Conservation (phyloP, 169 alveolate genomes). For the Cryptosporidium tyzzeri region DNA sequence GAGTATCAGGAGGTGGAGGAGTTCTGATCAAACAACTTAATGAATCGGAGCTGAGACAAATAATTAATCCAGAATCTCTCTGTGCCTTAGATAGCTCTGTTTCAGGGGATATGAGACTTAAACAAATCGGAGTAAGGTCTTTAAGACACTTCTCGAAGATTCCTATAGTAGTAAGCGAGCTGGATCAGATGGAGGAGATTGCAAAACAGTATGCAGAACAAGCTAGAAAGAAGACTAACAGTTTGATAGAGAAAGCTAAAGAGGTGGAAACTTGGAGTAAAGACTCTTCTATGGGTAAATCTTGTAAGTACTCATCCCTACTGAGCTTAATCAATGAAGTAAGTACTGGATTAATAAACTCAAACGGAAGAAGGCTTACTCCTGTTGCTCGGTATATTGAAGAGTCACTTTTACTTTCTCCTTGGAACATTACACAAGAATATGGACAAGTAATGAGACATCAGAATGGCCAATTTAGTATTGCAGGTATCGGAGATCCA, state of each 20-base stretch:
- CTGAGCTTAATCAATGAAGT: conserved; percentile 43
- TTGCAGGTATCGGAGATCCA: conserved; percentile 88
- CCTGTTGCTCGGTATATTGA: conserved; percentile 83
- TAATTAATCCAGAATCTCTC: conserved; percentile 85
- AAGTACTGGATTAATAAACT: conserved; percentile 63
- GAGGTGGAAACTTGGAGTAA: not conserved
- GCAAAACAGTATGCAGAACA: conserved; percentile 54
- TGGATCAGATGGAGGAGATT: conserved; percentile 69
- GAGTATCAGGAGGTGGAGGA: conserved; percentile 5
- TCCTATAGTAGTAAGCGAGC: conserved; percentile 69
- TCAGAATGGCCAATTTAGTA: conserved; percentile 87
- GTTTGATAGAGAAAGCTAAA: not conserved
- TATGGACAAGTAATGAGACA: conserved; percentile 84
- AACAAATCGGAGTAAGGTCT: conserved; percentile 82
- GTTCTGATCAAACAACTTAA: conserved; percentile 70
- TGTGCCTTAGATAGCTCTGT: conserved; percentile 87
- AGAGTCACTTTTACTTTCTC: conserved; percentile 85
- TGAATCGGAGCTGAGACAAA: conserved; percentile 83
- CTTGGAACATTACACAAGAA: conserved; percentile 88
- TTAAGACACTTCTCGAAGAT: conserved; percentile 60
- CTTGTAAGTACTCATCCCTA: not conserved
- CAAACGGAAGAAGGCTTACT: conserved; percentile 73
- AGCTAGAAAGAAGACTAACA: conserved; percentile 41
- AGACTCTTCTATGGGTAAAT: not conserved
- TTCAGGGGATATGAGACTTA: conserved; percentile 82